Conservation (phyloP, 2,329 filamentous ascomycete species). For the Diplocarpon mali region DNA sequence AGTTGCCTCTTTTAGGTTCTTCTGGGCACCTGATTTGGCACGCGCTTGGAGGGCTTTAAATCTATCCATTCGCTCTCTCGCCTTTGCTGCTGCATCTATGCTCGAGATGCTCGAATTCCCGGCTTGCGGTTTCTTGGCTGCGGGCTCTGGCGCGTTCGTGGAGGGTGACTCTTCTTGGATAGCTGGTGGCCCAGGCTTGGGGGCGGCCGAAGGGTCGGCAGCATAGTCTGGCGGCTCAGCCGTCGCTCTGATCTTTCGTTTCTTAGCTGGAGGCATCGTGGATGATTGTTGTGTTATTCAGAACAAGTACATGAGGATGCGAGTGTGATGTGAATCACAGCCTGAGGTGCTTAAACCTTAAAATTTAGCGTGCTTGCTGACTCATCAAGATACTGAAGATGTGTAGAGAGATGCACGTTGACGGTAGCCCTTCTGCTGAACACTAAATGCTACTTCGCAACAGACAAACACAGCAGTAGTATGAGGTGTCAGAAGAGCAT, state of each 20-base stretch:
- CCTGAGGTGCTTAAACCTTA: too few relatives aligned
- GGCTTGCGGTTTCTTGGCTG: conserved; percentile 10
- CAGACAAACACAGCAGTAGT: background rate
- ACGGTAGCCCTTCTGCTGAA: too few relatives aligned
- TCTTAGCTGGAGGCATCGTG: conserved; percentile 34
- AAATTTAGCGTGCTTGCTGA: too few relatives aligned
- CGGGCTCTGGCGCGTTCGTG: background rate
- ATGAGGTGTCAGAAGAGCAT: conserved; percentile 7
- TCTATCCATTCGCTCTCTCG: conserved; percentile 61
- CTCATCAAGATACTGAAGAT: too few relatives aligned
- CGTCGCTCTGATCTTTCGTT: conserved; percentile 32
- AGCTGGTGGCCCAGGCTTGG: conserved; percentile 5
- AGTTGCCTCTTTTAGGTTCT: conserved; percentile 75
- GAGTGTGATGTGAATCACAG: too few relatives aligned
- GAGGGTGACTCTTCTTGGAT: conserved; percentile 4
- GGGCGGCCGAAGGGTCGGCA: conserved; percentile 1
- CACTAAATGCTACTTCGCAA: too few relatives aligned
- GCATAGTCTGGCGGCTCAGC: conserved; percentile 13
- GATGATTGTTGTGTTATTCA: conserved; percentile 3
- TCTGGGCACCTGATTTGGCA: conserved; percentile 58
- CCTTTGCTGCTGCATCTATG: conserved; percentile 32
- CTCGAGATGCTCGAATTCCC: conserved; percentile 3
- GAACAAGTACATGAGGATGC: background rate
- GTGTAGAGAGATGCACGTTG: too few relatives aligned
- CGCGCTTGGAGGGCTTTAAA: conserved; percentile 83